These are phyloP conservation scores for Sherardia arvensis DNA, from an alignment of 257 asterid genomes.

Conservation along the genomic window DNA sequence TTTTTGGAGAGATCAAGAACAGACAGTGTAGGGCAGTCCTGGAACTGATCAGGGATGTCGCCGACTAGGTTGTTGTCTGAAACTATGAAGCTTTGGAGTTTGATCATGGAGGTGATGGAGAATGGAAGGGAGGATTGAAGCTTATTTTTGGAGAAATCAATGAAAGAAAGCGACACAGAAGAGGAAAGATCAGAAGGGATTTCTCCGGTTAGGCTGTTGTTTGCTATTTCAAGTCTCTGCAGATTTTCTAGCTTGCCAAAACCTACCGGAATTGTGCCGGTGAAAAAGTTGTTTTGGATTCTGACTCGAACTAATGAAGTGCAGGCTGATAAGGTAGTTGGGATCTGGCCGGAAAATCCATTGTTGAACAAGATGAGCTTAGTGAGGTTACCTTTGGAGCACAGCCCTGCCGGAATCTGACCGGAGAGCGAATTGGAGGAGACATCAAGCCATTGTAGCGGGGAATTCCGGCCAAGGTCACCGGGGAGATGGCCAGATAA, in stretches of 20 bases:
- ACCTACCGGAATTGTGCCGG: conserved; percentile 57
- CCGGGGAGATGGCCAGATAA: conserved; percentile 52
- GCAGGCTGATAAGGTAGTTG: conserved; percentile 44
- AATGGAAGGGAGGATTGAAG: conserved; percentile 61
- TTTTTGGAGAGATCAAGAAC: conserved; percentile 58
- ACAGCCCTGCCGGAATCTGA: conserved; percentile 34
- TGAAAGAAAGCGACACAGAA: conserved; percentile 54
- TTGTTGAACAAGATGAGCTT: conserved; percentile 63
- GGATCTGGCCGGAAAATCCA: conserved; percentile 58
- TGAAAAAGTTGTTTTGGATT: conserved; percentile 49
- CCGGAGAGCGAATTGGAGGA: conserved; percentile 55
- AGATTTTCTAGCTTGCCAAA: conserved; percentile 53
- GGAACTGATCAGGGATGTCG: conserved; percentile 61
- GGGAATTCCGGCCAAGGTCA: conserved; percentile 46
- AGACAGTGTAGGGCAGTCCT: conserved; percentile 49
- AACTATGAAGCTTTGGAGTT: conserved; percentile 46
- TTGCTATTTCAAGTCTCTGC: conserved; percentile 52
- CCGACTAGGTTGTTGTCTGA: conserved; percentile 44
- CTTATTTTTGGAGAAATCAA: conserved; percentile 47
- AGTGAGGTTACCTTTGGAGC: conserved; percentile 54
- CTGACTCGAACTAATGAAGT: conserved; percentile 51
- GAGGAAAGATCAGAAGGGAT: conserved; percentile 49
- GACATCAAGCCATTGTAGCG: conserved; percentile 54
- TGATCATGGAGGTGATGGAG: conserved; percentile 42
- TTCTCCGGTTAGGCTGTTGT: conserved; percentile 49